phyloP scores from a whole-genome alignment of 768 basidiomycete genomes.

The Kwoniella sp. region DNA sequence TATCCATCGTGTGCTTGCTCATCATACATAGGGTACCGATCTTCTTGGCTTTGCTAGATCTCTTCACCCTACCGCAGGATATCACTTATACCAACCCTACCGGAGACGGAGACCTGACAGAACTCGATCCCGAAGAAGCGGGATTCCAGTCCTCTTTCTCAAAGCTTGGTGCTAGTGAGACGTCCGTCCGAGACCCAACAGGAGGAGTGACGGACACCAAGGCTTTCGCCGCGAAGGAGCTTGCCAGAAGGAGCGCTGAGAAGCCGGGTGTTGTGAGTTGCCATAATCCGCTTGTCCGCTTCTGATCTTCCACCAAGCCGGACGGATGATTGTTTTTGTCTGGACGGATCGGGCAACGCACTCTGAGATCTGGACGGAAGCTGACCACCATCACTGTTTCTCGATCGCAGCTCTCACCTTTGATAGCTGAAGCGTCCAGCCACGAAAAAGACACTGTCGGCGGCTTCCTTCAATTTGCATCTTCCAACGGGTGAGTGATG shows the following conservation, averaged over 20 bases:
- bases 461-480: slow-evolving; percentile 32
- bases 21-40: slow-evolving; percentile 64
- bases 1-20: neutral
- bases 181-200: slow-evolving; percentile 60
- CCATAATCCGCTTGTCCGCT: neutral
- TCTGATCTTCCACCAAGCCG: neutral
- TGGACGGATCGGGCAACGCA: no score
- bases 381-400: no score
- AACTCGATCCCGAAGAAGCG: slow-evolving; percentile 86
- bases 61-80: slow-evolving; percentile 77
- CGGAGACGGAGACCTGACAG: slow-evolving; percentile 62
- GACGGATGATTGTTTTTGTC: no score
- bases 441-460: slow-evolving; percentile 28
- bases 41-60: slow-evolving; percentile 70
- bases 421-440: slow-evolving; percentile 29
- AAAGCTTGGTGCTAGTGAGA: slow-evolving; percentile 78
- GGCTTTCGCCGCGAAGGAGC: slow-evolving; percentile 43
- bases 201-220: slow-evolving; percentile 54
- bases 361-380: no score
- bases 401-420: slow-evolving; percentile 17
- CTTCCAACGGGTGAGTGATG: slow-evolving; percentile 30
- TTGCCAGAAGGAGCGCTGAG: slow-evolving; percentile 39
- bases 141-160: slow-evolving; percentile 96
- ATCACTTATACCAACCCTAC: slow-evolving; percentile 55
- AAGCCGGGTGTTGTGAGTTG: slow-evolving; percentile 47